These are phyloP conservation scores for Apiospora arundinis DNA, from an alignment of 2,329 filamentous ascomycete genomes.

Conservation along the genomic window DNA sequence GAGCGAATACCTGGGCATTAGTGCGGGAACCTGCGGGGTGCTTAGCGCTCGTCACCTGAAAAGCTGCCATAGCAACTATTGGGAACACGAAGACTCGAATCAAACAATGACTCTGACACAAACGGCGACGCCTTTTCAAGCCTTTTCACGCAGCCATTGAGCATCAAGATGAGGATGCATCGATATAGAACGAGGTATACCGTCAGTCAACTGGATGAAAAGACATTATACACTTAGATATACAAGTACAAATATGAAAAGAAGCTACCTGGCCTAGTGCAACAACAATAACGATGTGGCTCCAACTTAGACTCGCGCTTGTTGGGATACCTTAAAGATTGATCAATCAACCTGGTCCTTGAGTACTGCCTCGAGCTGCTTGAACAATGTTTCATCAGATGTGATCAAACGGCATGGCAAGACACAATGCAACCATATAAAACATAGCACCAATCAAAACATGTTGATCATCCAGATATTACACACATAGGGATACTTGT, in stretches of 20 bases:
- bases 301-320: background rate
- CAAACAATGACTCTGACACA: background rate
- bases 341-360: background rate
- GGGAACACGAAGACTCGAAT: background rate
- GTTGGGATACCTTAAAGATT: background rate
- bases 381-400: slow-evolving; percentile 8
- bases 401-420: slow-evolving; percentile 6
- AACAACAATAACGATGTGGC: background rate
- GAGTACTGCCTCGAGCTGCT: background rate
- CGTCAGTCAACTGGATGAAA: background rate
- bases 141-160: background rate
- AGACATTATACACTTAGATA: too few species aligned
- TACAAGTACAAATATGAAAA: too few species aligned
- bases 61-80: slow-evolving; percentile 1
- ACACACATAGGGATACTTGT: background rate
- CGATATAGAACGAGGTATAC: background rate
- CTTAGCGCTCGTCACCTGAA: background rate
- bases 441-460: slow-evolving; percentile 1
- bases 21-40: slow-evolving; percentile 17
- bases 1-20: background rate
- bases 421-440: background rate
- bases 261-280: background rate
- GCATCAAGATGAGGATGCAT: background rate
- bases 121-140: background rate
- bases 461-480: background rate